These are phyloP conservation scores for Trypanosoma mega DNA, from an alignment of 208 protist genomes.

Conservation along the genomic window DNA sequence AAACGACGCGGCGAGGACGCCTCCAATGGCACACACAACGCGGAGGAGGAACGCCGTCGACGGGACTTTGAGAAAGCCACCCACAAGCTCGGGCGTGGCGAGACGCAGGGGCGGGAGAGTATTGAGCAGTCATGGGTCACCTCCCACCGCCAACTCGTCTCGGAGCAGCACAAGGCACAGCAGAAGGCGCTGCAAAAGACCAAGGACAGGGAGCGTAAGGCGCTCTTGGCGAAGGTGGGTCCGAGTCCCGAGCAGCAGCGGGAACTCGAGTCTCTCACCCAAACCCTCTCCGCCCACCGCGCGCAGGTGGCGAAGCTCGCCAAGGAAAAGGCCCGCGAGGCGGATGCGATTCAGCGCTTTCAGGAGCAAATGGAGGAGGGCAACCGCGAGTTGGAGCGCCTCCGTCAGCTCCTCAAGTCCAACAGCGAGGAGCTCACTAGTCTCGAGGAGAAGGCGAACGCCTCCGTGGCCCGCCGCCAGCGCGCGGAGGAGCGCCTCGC, in stretches of 20 bases:
- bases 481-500: slow-evolving; percentile 30
- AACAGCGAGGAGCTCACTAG: slow-evolving; percentile 22
- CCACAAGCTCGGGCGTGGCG: slow-evolving; percentile 25
- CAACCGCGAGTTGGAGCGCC: slow-evolving; percentile 37
- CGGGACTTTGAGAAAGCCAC: slow-evolving; percentile 21
- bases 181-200: slow-evolving; percentile 50
- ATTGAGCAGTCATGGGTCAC: slow-evolving; percentile 22
- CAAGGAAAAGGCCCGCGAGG: slow-evolving; percentile 65
- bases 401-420: slow-evolving; percentile 25
- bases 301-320: slow-evolving; percentile 62
- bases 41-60: slow-evolving; percentile 28
- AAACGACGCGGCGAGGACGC: not conserved
- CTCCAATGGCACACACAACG: not conserved
- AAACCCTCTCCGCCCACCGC: slow-evolving; percentile 42
- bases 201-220: slow-evolving; percentile 68
- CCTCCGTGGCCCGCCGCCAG: slow-evolving; percentile 15
- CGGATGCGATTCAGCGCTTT: slow-evolving; percentile 39
- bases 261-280: slow-evolving; percentile 57
- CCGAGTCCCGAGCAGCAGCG: slow-evolving; percentile 61
- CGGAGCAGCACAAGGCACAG: slow-evolving; percentile 45
- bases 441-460: slow-evolving; percentile 44
- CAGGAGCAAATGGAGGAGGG: slow-evolving; percentile 45
- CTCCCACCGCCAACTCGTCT: slow-evolving; percentile 34
- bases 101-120: slow-evolving; percentile 25
- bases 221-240: slow-evolving; percentile 51